Evolutionary conservation across 2,329 filamentous ascomycete species (phyloP).

Genomic region (Neonectria ditissima): DNA sequence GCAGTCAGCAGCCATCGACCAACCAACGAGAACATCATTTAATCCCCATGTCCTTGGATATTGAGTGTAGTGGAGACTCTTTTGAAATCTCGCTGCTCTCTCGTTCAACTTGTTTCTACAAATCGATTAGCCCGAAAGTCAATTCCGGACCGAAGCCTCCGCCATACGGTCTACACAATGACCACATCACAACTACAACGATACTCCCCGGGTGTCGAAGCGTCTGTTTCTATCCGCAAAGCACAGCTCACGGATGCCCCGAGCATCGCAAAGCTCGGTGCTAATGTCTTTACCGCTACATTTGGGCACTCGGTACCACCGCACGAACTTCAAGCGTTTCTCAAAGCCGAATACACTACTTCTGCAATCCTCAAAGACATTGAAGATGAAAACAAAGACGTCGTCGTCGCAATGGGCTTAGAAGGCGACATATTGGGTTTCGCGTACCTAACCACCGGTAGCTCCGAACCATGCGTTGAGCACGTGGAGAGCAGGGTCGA

Average conservation of each 20-base stretch:
- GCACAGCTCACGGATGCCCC: conserved; percentile 20
- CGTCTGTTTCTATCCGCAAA: conserved; percentile 8
- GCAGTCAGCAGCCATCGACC: background rate
- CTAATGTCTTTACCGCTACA: conserved; percentile 51
- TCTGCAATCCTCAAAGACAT: conserved; percentile 46
- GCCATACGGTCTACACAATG: background rate
- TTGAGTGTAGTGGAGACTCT: no score
- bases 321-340: conserved; percentile 52
- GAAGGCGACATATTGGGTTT: conserved; percentile 53
- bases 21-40: no score
- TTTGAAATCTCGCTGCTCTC: no score
- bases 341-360: conserved; percentile 53
- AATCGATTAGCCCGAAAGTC: background rate
- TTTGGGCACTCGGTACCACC: conserved; percentile 57
- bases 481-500: conserved; percentile 49
- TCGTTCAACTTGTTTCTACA: background rate
- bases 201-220: background rate
- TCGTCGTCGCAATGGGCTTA: conserved; percentile 39
- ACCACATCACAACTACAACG: background rate
- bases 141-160: no score
- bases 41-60: no score
- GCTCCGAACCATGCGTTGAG: conserved; percentile 53
- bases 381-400: conserved; percentile 41
- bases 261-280: conserved; percentile 50
- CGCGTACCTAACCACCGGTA: conserved; percentile 52